Conservation (phyloP, 2,329 filamentous ascomycete genomes). For the Calonectria hongkongensis region DNA sequence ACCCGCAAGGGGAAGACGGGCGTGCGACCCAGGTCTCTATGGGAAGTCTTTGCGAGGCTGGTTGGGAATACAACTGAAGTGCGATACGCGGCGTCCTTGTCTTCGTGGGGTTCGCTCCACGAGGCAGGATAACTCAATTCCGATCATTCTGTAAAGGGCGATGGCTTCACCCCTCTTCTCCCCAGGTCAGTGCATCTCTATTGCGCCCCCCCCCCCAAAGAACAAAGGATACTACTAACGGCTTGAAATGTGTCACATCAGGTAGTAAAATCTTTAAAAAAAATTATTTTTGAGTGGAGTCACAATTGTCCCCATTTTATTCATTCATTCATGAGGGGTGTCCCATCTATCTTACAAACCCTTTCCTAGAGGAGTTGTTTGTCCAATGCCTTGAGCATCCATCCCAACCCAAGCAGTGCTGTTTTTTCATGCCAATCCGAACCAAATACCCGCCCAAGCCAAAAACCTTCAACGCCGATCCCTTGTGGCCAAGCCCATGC, state of each 20-base stretch:
- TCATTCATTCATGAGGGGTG: conserved; percentile 39
- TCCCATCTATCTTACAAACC: conserved; percentile 15
- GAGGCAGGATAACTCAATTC: conserved; percentile 84
- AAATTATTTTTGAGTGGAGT: conserved; percentile 34
- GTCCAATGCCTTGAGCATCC: conserved; percentile 6
- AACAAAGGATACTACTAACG: conserved; percentile 56
- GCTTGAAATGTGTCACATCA: neutral
- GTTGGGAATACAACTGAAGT: conserved; percentile 83
- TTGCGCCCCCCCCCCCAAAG: neutral
- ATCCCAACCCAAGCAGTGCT: conserved; percentile 21
- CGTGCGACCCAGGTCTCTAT: conserved; percentile 74
- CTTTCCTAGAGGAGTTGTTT: conserved; percentile 4
- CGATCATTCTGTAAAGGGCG: conserved; percentile 92
- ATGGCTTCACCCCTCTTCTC: conserved; percentile 68
- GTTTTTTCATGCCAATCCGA: conserved; percentile 20
- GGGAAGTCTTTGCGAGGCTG: conserved; percentile 97
- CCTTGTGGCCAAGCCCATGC: neutral
- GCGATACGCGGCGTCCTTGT: conserved; percentile 89
- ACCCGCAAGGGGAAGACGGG: conserved; percentile 42
- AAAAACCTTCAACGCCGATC: conserved; percentile 35
- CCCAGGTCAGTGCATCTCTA: conserved; percentile 53
- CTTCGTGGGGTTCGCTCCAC: conserved; percentile 39
- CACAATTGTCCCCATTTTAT: conserved; percentile 8
- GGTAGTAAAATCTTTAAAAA: neutral
- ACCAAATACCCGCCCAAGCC: conserved; percentile 2